These are phyloP conservation scores for Halophytophthora polymorphica DNA, from an alignment of 352 stramenopile species.

Conservation along the genomic window DNA sequence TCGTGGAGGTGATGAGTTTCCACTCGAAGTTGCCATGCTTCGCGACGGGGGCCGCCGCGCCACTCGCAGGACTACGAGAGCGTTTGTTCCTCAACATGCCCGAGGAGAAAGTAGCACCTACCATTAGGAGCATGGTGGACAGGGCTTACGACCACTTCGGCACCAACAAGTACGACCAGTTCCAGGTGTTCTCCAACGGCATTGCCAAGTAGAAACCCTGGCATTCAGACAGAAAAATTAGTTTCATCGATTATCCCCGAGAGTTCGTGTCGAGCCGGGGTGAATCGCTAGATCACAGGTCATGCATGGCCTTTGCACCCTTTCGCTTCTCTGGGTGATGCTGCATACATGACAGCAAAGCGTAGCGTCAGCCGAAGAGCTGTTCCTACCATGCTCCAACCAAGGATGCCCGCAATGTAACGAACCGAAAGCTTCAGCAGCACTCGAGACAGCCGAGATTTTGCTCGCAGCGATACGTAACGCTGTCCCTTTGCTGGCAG, in stretches of 20 bases:
- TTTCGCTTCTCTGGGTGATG: no score
- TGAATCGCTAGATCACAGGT: no score
- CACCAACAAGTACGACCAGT: slow-evolving; percentile 95
- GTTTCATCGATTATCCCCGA: no score
- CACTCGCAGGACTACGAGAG: slow-evolving; percentile 50
- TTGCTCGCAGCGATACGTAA: slow-evolving; percentile 9
- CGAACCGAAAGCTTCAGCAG: slow-evolving; percentile 10
- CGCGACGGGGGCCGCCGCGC: slow-evolving; percentile 25
- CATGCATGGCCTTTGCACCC: no score
- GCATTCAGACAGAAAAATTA: not conserved
- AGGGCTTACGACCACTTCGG: slow-evolving; percentile 94
- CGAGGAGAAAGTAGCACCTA: slow-evolving; percentile 51
- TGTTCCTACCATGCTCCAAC: no score
- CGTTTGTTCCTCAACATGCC: slow-evolving; percentile 67
- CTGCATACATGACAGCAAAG: no score
- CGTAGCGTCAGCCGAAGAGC: no score
- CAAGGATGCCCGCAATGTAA: no score
- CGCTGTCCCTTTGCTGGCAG: slow-evolving; percentile 2
- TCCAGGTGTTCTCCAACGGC: slow-evolving; percentile 92
- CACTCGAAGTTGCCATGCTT: slow-evolving; percentile 81
- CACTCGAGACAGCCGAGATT: slow-evolving; percentile 3
- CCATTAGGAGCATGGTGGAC: slow-evolving; percentile 92
- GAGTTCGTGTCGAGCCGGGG: no score
- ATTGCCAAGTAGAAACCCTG: slow-evolving; percentile 64
- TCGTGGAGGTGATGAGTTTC: slow-evolving; percentile 94